Conservation (phyloP, 257 asterid species). For the Primulina huaijiensis region DNA sequence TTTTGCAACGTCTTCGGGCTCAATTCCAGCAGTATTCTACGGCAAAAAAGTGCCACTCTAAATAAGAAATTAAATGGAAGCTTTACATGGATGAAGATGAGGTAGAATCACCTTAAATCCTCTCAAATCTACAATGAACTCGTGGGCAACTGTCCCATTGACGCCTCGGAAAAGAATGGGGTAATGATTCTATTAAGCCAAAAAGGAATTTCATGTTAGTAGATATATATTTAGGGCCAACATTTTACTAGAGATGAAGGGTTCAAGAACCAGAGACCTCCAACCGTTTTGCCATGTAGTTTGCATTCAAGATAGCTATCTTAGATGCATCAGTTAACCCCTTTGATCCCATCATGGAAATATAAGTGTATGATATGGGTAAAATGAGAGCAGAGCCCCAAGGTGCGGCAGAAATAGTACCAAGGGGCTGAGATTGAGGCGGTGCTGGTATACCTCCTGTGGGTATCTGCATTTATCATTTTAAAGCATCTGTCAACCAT, state of each 20-base stretch:
- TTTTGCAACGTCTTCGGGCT: conserved; percentile 96
- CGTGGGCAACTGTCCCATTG: conserved; percentile 90
- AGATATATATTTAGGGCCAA: neutral
- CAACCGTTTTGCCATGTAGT: conserved; percentile 95
- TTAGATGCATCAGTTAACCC: conserved; percentile 93
- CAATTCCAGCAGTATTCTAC: conserved; percentile 90
- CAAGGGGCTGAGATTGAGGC: conserved; percentile 73
- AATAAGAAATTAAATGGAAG: conserved; percentile 16
- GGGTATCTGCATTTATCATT: conserved; percentile 31
- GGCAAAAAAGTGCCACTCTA: conserved; percentile 15
- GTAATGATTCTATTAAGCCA: conserved; percentile 59
- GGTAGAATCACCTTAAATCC: conserved; percentile 63
- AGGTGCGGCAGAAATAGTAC: conserved; percentile 95
- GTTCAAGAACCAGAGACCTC: conserved; percentile 56
- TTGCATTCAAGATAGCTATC: conserved; percentile 89
- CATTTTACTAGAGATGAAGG: conserved; percentile 1
- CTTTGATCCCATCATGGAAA: conserved; percentile 95
- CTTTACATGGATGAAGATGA: neutral
- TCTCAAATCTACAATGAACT: conserved; percentile 90
- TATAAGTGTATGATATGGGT: conserved; percentile 96
- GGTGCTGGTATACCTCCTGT: conserved; percentile 81
- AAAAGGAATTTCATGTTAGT: conserved; percentile 27
- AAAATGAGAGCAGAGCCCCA: conserved; percentile 99
- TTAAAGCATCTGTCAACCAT: neutral
- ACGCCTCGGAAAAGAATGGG: conserved; percentile 97